These are phyloP conservation scores for Nitzschia sp. DNA, from an alignment of 108 stramenopile species.

Conservation along the genomic window DNA sequence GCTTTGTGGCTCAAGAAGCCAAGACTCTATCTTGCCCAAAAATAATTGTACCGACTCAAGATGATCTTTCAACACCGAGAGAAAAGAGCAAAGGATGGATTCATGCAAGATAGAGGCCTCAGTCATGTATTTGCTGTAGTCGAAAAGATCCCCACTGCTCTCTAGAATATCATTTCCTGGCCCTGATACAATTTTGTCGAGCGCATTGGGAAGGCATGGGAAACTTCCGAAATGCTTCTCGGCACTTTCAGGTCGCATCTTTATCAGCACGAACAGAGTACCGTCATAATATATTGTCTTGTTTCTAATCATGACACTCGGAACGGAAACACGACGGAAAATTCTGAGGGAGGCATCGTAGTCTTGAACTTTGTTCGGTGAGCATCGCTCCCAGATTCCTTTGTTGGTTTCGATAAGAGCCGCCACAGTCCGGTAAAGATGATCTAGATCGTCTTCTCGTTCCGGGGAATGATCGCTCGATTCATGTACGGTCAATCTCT, in stretches of 20 bases:
- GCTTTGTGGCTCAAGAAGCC: not conserved
- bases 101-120: not conserved
- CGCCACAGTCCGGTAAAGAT: not conserved
- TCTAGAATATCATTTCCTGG: not conserved
- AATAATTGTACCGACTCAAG: not conserved
- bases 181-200: not conserved
- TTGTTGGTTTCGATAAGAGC: not conserved
- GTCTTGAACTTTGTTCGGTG: not conserved
- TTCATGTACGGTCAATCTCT: too few relatives aligned
- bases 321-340: not conserved
- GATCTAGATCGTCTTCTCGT: not conserved
- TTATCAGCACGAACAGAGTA: too few relatives aligned
- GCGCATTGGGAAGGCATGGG: not conserved
- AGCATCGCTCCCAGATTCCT: not conserved
- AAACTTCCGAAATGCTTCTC: not conserved
- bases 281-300: not conserved
- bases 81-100: not conserved
- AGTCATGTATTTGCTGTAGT: not conserved
- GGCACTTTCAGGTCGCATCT: not conserved
- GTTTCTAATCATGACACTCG: not conserved
- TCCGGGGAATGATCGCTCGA: too few relatives aligned
- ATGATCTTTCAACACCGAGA: not conserved
- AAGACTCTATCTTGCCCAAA: not conserved
- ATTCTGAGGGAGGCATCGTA: not conserved
- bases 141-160: not conserved